A percentile compares a stretch with the other conserved stretches of the same genome.
phyloP scores from a whole-genome alignment of 495 filamentous ascomycete species.

The Tuber melanosporum region DNA sequence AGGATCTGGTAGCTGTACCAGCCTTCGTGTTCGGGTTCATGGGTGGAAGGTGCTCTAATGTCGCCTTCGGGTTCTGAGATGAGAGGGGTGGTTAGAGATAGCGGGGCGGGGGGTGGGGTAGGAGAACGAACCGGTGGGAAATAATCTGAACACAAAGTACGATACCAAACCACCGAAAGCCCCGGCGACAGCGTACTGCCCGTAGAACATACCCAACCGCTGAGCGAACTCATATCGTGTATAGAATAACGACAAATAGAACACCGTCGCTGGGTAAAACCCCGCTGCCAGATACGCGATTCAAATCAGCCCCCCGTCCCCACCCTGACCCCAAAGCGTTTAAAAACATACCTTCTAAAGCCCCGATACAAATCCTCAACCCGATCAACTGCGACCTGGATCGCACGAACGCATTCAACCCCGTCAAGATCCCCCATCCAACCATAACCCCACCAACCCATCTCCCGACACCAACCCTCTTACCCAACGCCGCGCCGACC shows the following conservation, averaged over 20 bases:
- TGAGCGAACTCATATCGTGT: slow-evolving; percentile 52
- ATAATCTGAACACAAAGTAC: slow-evolving; percentile 44
- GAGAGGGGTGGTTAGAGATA: background rate
- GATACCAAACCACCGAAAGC: slow-evolving; percentile 51
- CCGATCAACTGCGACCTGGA: slow-evolving; percentile 44
- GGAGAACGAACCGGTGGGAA: slow-evolving; percentile 13
- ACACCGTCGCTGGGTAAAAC: slow-evolving; percentile 52
- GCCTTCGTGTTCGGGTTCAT: slow-evolving; percentile 38
- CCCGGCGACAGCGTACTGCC: slow-evolving; percentile 54
- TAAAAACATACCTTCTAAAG: slow-evolving; percentile 37
- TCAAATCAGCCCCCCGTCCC: slow-evolving; percentile 15
- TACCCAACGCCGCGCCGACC: slow-evolving; percentile 51
- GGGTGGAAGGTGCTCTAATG: slow-evolving; percentile 13
- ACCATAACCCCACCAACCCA: slow-evolving; percentile 55
- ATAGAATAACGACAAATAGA: slow-evolving; percentile 53
- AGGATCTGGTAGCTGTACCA: slow-evolving; percentile 53
- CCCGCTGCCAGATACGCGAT: slow-evolving; percentile 44
- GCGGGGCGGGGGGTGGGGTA: background rate
- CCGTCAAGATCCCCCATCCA: slow-evolving; percentile 52
- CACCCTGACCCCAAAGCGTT: slow-evolving; percentile 19
- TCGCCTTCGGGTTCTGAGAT: slow-evolving; percentile 20
- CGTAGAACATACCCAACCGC: slow-evolving; percentile 52
- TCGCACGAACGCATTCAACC: slow-evolving; percentile 43
- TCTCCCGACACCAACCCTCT: slow-evolving; percentile 48
- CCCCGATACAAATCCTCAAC: slow-evolving; percentile 47